Percentiles rank a stretch among this genome's conserved stretches.
These are phyloP conservation scores for Cercis canadensis DNA, from an alignment of 306 rosid genomes.

Conservation along the genomic window DNA sequence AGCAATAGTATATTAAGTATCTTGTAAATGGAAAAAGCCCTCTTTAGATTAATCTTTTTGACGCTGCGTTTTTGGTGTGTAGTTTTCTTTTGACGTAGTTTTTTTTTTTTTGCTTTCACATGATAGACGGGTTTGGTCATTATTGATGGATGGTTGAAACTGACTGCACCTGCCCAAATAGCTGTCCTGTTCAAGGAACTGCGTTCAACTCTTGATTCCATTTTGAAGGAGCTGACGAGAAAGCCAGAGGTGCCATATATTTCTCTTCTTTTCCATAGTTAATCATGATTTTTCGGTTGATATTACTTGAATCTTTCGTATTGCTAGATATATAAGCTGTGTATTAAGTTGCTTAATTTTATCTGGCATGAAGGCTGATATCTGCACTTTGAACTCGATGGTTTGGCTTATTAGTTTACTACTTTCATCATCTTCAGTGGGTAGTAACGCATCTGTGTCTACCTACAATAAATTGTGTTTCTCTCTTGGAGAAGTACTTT, in stretches of 20 bases:
- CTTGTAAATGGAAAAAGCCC: no score
- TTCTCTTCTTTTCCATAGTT: slow-evolving; percentile 23
- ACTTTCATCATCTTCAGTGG: background rate
- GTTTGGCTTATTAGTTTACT: slow-evolving; percentile 7
- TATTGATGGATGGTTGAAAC: slow-evolving; percentile 94
- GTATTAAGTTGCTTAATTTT: slow-evolving; percentile 9
- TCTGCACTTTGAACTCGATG: slow-evolving; percentile 17
- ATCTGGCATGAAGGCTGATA: no score
- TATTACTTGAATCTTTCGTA: slow-evolving; percentile 22
- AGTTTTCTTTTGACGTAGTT: background rate
- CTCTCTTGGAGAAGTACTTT: background rate
- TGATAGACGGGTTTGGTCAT: slow-evolving; percentile 70
- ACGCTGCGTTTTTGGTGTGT: background rate
- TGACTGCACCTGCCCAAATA: slow-evolving; percentile 93
- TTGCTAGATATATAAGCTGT: slow-evolving; percentile 15
- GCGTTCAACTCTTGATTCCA: slow-evolving; percentile 75
- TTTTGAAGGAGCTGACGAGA: slow-evolving; percentile 78
- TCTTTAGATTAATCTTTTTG: no score
- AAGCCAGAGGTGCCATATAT: slow-evolving; percentile 77
- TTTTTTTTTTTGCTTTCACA: slow-evolving; percentile 28
- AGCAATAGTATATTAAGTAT: no score
- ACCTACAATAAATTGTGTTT: background rate
- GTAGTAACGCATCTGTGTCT: slow-evolving; percentile 19
- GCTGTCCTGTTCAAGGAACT: slow-evolving; percentile 96
- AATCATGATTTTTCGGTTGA: slow-evolving; percentile 20